A percentile compares a stretch with the other conserved stretches of the same genome.
These are phyloP conservation scores for Penicillium frequentans DNA, from an alignment of 2,329 filamentous ascomycete species.

Conservation along the genomic window DNA sequence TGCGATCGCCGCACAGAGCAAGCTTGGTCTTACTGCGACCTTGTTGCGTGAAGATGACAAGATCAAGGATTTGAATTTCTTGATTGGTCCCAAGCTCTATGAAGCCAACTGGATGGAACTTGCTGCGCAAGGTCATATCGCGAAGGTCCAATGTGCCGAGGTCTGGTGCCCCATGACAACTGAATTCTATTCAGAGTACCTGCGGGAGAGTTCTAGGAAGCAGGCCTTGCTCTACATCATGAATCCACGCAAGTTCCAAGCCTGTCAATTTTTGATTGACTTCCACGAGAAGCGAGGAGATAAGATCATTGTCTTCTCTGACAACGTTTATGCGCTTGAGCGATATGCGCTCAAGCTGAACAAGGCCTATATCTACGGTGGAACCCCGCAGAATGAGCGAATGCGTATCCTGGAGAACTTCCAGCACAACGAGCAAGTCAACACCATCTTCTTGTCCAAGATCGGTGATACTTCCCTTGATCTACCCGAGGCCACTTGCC, in stretches of 20 bases:
- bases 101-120: conserved; percentile 99
- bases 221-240: conserved; percentile 81
- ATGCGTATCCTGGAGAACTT: conserved; percentile 90
- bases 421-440: conserved; percentile 84
- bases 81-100: conserved; percentile 96
- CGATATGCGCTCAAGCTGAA: conserved; percentile 79
- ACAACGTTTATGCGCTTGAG: conserved; percentile 91
- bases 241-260: conserved; percentile 97
- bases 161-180: conserved; percentile 99
- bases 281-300: conserved; percentile 94
- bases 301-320: conserved; percentile 97
- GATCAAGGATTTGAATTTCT: conserved; percentile 93
- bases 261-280: conserved; percentile 96
- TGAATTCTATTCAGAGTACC: conserved; percentile 95
- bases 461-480: conserved; percentile 99
- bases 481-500: conserved; percentile 89
- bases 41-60: conserved; percentile 96
- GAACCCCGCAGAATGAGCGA: conserved; percentile 81
- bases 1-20: conserved; percentile 90
- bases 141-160: conserved; percentile 94
- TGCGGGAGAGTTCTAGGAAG: conserved; percentile 68
- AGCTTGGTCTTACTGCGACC: conserved; percentile 91
- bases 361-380: conserved; percentile 90
- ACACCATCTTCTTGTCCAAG: conserved; percentile 93
- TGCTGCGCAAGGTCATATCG: conserved; percentile 94